Base-by-base conservation (phyloP, 805 yeast species). In the baker's yeast (Saccharomyces cerevisiae) region DNA sequence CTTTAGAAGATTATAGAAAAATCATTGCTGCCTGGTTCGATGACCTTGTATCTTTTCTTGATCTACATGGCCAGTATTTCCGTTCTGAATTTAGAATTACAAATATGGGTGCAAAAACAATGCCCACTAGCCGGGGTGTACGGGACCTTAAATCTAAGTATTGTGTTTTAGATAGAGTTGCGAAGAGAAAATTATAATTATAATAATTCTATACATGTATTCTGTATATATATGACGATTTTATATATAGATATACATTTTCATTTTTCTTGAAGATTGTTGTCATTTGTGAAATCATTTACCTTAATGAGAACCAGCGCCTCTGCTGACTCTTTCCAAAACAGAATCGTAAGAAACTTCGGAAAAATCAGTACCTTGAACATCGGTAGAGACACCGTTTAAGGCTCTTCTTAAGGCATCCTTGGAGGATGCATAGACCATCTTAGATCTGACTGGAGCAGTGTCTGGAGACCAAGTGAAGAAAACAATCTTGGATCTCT, bases 351-450 rank as follows among this genome's bases (percentile, higher is more conserved):
- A 89, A 60, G 96, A 88, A 63, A 94, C 97, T 80, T 94, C 99
- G 59, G 95, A 85, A 76, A 84, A 91, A 75, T 94, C 99, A 56
- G 99, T 94, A 70, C 98, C 99, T 79, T 94, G 99, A 69, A 94
- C 80, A 70, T 94, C 99, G 63, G 96, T 74, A 55, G 97, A 78
- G 63, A 94, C 84, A 74, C 99, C 99, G 73, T 88, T 92, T 70
- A 94, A 80, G 54, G 99, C 92, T 77, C 96, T 89, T 81, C 98
- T 92, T 70, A 94, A 82, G 50, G 97, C 96, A 67, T 91, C 98
- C 77, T 90, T 90, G 57, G 98, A 91, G n/a, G 97, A 83, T 49
- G 99, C 98, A 78, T 91, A 92, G 59, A 92, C 87, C 99, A 94
- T 94, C 87, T 94, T 94, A 65, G 90, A 73, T 79, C 95, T 87